These are phyloP conservation scores for Auriscalpium vulgare DNA, from an alignment of 768 basidiomycete genomes.

Conservation along the genomic window DNA sequence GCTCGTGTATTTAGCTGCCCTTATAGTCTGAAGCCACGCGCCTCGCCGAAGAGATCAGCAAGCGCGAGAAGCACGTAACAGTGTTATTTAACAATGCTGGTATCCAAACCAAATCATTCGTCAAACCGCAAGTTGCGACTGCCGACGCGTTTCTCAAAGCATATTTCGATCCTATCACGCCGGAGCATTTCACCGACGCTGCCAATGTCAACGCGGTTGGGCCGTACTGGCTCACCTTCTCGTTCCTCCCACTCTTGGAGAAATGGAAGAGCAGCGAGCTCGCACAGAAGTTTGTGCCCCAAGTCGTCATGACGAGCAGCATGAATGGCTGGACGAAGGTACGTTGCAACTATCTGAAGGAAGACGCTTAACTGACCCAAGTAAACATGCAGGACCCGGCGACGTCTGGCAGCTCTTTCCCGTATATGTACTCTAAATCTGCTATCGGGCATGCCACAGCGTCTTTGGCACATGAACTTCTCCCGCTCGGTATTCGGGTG, in stretches of 20 bases:
- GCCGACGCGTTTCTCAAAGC: slow-evolving; percentile 32
- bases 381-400: slow-evolving; percentile 27
- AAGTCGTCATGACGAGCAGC: slow-evolving; percentile 43
- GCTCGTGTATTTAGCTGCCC: no score
- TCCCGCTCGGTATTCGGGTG: slow-evolving; percentile 40
- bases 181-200: slow-evolving; percentile 30
- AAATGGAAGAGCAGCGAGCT: slow-evolving; percentile 33
- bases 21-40: slow-evolving; percentile 34
- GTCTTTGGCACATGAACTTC: slow-evolving; percentile 39
- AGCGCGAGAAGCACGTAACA: slow-evolving; percentile 33
- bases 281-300: slow-evolving; percentile 33
- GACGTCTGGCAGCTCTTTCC: slow-evolving; percentile 32
- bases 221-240: slow-evolving; percentile 48
- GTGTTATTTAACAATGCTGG: slow-evolving; percentile 46
- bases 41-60: slow-evolving; percentile 31
- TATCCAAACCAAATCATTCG: slow-evolving; percentile 23
- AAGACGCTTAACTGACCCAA: background rate
- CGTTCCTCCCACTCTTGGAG: slow-evolving; percentile 47
- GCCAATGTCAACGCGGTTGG: slow-evolving; percentile 34
- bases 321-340: slow-evolving; percentile 49
- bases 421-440: slow-evolving; percentile 41
- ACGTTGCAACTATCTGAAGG: background rate
- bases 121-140: slow-evolving; percentile 20
- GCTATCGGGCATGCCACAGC: slow-evolving; percentile 40
- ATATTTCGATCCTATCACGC: slow-evolving; percentile 31